Base-by-base conservation (phyloP, 257 asterid genomes). In the Datura wrightii region DNA sequence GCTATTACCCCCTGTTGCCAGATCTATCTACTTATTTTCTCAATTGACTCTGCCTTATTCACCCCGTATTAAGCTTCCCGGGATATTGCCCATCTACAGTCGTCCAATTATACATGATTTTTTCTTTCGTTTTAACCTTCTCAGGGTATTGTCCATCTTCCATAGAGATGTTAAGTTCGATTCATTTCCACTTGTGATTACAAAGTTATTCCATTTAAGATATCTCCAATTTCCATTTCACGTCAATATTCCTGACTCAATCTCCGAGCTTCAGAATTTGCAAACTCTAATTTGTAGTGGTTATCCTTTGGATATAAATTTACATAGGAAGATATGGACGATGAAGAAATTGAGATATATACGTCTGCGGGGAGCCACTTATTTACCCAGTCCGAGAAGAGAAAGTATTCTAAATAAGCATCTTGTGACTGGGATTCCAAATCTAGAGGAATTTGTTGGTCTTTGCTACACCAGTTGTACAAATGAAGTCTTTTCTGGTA, bases 191-290 rank as follows among this genome's bases (percentile, higher is more conserved):
- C 70, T 24, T 0, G 8, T 2, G 16, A 63, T 63, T 10, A 63
- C 70, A 63, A 31, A 63, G 42, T 10, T 63, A 31, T 41, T 41
- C 41, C 79, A 41, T 16, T 18, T 70, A 54, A 70, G 54, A 70
- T 70, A 70, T 42, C 37, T 71, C 4, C 16, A 18, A 8, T 3
- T 70, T 70, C 2, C 1, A 18, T 41, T 8, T 70, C 0, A 8
- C 10, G 31, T 1, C 0, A 0, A 44, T 71, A 1, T 71, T 71
- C 55, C 79, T 2, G 37, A 2, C 1, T 42, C 79, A 71, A 71
- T 71, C 18, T 42, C 79, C 1, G 16, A 71, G 55, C 79, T 71
- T 71, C 79, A 71, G 55, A 42, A 71, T 42, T 71, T 71, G 37
- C 79, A 71, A 72, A 72, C 58, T 72, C 56, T 72, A 44, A 44